Percentiles rank a stretch among this genome's conserved stretches.
phyloP scores from a whole-genome alignment of 2,329 filamentous ascomycete species.

The Fusarium stilboides region DNA sequence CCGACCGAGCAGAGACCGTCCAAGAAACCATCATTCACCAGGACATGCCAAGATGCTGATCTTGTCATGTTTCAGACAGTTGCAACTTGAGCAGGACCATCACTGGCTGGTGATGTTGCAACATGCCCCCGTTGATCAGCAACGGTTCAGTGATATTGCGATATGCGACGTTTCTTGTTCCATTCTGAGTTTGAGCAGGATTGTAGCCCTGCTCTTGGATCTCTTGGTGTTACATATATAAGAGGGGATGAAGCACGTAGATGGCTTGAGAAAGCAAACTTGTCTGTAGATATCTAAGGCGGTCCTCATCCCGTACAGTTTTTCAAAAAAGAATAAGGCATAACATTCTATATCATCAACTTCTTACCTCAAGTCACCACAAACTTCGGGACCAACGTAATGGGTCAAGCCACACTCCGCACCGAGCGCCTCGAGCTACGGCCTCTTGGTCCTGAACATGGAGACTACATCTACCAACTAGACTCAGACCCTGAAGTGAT shows the following conservation, averaged over 20 bases:
- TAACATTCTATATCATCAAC: neutral
- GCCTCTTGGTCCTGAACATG: constrained; percentile 38
- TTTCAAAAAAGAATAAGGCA: neutral
- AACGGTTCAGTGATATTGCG: neutral
- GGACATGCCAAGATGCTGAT: constrained; percentile 40
- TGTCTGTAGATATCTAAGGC: constrained; percentile 6
- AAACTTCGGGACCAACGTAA: constrained; percentile 11
- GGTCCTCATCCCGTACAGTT: neutral
- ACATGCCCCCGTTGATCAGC: constrained; percentile 30
- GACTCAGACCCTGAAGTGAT: constrained; percentile 43
- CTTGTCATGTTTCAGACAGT: constrained; percentile 33
- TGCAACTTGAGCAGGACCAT: constrained; percentile 11
- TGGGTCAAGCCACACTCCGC: constrained; percentile 40
- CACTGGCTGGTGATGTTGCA: constrained; percentile 3
- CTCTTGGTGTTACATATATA: constrained; percentile 34
- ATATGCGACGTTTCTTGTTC: constrained; percentile 9
- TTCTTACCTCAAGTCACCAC: constrained; percentile 2
- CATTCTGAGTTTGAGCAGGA: constrained; percentile 9
- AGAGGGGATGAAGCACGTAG: constrained; percentile 25
- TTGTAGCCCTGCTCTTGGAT: constrained; percentile 20
- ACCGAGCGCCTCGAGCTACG: constrained; percentile 39
- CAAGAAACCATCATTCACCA: neutral
- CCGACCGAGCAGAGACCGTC: neutral
- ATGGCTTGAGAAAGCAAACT: neutral
- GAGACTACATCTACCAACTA: constrained; percentile 41